phyloP scores from a whole-genome alignment of 768 basidiomycete genomes.

The Mycena haematopus region DNA sequence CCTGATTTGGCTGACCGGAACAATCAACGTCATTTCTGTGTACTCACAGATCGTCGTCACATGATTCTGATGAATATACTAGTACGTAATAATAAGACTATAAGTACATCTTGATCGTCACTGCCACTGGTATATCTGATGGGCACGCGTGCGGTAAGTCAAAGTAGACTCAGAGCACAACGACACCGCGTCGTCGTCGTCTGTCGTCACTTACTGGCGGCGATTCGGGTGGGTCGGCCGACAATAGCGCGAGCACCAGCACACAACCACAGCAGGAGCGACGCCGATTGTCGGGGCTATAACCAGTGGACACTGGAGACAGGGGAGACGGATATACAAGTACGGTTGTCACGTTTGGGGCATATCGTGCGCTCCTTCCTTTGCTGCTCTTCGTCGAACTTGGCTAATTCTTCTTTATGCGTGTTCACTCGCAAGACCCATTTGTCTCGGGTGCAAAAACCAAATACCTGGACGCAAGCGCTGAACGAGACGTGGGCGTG shows the following conservation, averaged over 20 bases:
- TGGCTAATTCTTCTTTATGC: background rate
- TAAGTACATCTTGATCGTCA: no score
- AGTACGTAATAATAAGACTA: no score
- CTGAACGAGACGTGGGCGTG: conserved; percentile 79
- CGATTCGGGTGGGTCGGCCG: background rate
- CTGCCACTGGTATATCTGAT: no score
- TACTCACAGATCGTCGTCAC: no score
- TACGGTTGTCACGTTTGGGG: conserved; percentile 82
- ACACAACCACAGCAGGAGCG: no score
- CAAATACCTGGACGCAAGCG: conserved; percentile 72
- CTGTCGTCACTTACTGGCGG: no score
- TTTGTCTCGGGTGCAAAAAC: conserved; percentile 76
- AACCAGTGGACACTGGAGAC: conserved; percentile 74
- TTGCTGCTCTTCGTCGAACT: conserved; percentile 2
- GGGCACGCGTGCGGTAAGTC: no score
- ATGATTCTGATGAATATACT: no score
- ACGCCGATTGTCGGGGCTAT: conserved; percentile 30
- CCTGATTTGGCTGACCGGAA: no score
- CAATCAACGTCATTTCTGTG: no score
- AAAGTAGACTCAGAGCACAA: no score
- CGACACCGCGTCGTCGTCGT: conserved; percentile 3
- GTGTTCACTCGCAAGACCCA: conserved; percentile 69
- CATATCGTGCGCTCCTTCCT: conserved; percentile 60
- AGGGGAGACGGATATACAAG: conserved; percentile 68
- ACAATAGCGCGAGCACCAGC: conserved; percentile 9